A percentile compares a stretch with the other conserved stretches of the same genome.
Evolutionary conservation across 2,329 filamentous ascomycete species (phyloP).

Genomic region (Fusarium palustre): DNA sequence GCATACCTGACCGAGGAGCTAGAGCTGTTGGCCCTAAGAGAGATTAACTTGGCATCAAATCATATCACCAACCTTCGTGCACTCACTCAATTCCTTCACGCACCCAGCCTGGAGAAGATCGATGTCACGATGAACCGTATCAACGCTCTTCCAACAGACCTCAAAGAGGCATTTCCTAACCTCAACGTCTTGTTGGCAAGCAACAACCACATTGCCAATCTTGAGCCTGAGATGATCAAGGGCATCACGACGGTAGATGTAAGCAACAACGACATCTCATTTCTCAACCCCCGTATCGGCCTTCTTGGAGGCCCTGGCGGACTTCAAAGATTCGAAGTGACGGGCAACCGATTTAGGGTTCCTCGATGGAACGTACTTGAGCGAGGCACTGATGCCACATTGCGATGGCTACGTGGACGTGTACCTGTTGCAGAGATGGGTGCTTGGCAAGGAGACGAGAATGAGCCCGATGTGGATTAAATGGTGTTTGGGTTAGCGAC

Average conservation of each 20-base stretch:
- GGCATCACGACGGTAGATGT: slow-evolving; percentile 75
- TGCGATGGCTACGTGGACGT: slow-evolving; percentile 83
- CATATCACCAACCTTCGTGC: slow-evolving; percentile 77
- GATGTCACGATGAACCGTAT: slow-evolving; percentile 89
- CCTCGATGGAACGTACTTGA: slow-evolving; percentile 86
- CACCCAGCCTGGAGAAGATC: slow-evolving; percentile 79
- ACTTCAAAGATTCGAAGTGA: slow-evolving; percentile 77
- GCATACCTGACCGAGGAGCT: slow-evolving; percentile 74
- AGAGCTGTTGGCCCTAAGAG: slow-evolving; percentile 78
- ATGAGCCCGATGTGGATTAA: slow-evolving; percentile 49
- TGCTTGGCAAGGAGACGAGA: slow-evolving; percentile 63
- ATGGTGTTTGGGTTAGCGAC: neutral
- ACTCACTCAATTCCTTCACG: slow-evolving; percentile 74
- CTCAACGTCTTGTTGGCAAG: slow-evolving; percentile 77
- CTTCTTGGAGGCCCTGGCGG: slow-evolving; percentile 73
- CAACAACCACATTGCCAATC: slow-evolving; percentile 81
- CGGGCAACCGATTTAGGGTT: slow-evolving; percentile 88
- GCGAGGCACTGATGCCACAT: slow-evolving; percentile 85
- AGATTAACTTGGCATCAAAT: slow-evolving; percentile 81
- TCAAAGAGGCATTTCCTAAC: slow-evolving; percentile 76
- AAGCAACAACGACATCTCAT: slow-evolving; percentile 86
- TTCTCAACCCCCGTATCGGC: slow-evolving; percentile 83
- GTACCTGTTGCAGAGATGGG: slow-evolving; percentile 73
- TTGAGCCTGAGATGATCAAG: slow-evolving; percentile 78
- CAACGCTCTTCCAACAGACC: slow-evolving; percentile 69